phyloP scores from a whole-genome alignment of 176 grass and related monocot genomes.

The Oryza rufipogon region DNA sequence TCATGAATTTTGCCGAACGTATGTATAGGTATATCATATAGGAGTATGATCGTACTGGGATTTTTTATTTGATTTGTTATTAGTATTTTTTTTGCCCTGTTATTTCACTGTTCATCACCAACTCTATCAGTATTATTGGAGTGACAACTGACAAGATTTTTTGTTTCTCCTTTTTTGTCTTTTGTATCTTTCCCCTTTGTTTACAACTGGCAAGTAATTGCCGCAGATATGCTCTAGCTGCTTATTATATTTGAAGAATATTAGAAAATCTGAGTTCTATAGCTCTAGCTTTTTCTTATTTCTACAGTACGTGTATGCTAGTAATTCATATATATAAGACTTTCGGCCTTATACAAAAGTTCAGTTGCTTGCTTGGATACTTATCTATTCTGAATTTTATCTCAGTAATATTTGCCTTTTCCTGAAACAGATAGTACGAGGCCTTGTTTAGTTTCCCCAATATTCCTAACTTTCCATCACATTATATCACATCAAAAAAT shows the following conservation, averaged over 20 bases:
- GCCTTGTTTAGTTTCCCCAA: too few relatives aligned
- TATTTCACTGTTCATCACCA: neutral
- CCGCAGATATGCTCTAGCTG: neutral
- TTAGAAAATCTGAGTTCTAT: neutral
- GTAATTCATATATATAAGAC: too few relatives aligned
- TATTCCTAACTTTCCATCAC: too few relatives aligned
- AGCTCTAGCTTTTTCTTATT: neutral
- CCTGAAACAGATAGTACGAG: too few relatives aligned
- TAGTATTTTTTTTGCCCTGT: neutral
- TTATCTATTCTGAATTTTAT: too few relatives aligned
- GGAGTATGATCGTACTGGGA: neutral
- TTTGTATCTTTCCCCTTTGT: neutral
- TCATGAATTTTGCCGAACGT: neutral
- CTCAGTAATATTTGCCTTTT: too few relatives aligned
- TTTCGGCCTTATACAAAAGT: too few relatives aligned
- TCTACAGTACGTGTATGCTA: neutral
- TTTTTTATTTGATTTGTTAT: neutral
- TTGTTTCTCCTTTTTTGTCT: neutral
- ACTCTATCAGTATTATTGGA: neutral
- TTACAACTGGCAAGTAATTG: neutral
- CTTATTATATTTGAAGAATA: neutral
- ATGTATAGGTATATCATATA: neutral
- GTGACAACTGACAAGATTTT: neutral
- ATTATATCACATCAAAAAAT: too few relatives aligned
- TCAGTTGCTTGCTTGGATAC: too few relatives aligned